A percentile compares a stretch with the other conserved stretches of the same genome.
Evolutionary conservation across 208 protist genomes (phyloP).

Genomic region (Cochliopodium minus): DNA sequence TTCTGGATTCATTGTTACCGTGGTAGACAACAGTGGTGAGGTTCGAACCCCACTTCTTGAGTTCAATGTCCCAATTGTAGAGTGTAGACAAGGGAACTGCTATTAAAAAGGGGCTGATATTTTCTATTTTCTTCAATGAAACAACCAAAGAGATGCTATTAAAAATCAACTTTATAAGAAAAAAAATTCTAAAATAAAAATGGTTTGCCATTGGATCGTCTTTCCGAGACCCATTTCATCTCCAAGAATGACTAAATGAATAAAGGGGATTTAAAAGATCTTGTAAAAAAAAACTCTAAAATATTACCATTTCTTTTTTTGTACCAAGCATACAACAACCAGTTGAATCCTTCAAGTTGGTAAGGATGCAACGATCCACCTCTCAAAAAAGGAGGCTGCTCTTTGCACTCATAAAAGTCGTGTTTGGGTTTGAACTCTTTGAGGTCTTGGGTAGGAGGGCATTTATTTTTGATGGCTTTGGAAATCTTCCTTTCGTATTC

Average conservation of each 20-base stretch:
- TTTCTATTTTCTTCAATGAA: background rate
- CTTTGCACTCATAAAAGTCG: too few relatives aligned
- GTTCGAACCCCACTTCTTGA: background rate
- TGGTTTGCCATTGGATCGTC: background rate
- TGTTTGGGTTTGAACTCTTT: too few relatives aligned
- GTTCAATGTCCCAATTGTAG: background rate
- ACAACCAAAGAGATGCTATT: too few relatives aligned
- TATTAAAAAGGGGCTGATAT: background rate
- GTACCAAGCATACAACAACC: background rate
- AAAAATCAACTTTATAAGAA: too few relatives aligned
- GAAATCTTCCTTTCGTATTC: too few relatives aligned
- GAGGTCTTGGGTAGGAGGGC: too few relatives aligned
- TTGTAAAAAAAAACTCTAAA: too few relatives aligned
- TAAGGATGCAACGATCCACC: background rate
- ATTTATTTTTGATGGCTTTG: too few relatives aligned
- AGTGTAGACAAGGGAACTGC: background rate
- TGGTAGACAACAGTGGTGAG: background rate
- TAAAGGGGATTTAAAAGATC: too few relatives aligned
- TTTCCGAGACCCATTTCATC: conserved; percentile 7
- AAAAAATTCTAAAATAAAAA: background rate
- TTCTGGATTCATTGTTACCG: background rate
- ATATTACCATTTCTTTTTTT: background rate
- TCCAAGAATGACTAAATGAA: too few relatives aligned
- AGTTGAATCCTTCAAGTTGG: background rate
- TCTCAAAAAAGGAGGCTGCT: too few relatives aligned